Evolutionary conservation across 2,329 filamentous ascomycete species (phyloP), one percentile per base, ranked within the genome.

Genomic region (Colletotrichum coccodes): DNA sequence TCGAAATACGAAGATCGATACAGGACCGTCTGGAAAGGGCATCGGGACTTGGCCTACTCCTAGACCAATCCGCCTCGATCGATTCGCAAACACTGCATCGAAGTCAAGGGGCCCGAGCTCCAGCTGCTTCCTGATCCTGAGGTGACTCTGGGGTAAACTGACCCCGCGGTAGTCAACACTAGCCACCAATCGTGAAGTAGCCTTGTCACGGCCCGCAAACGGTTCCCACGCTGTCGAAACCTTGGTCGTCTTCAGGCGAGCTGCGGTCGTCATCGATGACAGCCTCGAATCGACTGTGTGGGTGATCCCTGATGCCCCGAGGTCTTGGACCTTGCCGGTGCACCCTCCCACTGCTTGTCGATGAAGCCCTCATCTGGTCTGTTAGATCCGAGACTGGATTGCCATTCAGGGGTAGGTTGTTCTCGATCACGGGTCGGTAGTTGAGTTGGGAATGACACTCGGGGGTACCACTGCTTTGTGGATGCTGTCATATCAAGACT

Each of bases 251-350:
- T 49, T 32, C 68, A 7, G 3, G 46, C 3, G 18, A 26, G 46
- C 32, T 18, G 46, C 34, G 26, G 47, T 67, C 66, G 66, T 69
- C 66, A 69, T 69, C 49, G 49, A 69, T 56, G 42, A 47, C 54
- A 49, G 47, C 40, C 49, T 54, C 49, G 32, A 49, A 42, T 60
- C 23, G n/a, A n/a, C 44, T 28, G 6, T 44, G 32, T 18, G 32
- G 32, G 18, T 32, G 32, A 60, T 34, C 32, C 32, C 44, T 60
- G 44, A 40, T 11, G 26, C 34, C 16, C 11, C 57, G 32, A 32
- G 9, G 9, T n/a, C 57, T 40, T 12, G 56, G 56, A 26, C 40
- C 40, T 23, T 28, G 56, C 26, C 56, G 16, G 26, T n/a, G 56
- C 42, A 23, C 42, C 56, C 30, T 28, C 30, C 32, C 16, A 36